Percentiles rank a stretch among this genome's conserved stretches.
Evolutionary conservation across 78 protist species (phyloP).

Genomic region (Kipferlia bialata): DNA sequence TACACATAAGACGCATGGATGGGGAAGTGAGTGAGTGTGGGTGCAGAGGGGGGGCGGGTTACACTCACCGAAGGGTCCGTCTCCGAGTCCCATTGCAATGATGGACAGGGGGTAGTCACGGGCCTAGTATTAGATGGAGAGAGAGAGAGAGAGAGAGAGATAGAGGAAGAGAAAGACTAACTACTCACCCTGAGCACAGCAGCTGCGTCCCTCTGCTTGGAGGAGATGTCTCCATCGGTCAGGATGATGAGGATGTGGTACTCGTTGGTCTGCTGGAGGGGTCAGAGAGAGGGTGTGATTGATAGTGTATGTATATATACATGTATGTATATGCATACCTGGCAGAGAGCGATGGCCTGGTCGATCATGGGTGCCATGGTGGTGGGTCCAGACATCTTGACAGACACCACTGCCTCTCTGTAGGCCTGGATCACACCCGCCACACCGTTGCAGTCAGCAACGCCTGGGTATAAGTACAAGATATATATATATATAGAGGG

Average conservation of each 20-base stretch:
- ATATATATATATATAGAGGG: no score
- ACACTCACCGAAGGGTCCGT: no score
- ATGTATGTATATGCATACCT: no score
- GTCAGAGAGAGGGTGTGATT: no score
- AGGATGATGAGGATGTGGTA: conserved; percentile 11
- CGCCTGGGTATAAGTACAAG: neutral
- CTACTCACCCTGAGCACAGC: conserved; percentile 6
- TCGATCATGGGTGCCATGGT: neutral
- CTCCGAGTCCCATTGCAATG: conserved; percentile 1
- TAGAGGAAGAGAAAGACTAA: no score
- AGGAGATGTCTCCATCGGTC: conserved; percentile 5
- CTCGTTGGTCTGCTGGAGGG: no score
- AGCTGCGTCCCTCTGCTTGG: neutral
- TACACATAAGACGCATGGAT: no score
- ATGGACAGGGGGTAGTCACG: conserved; percentile 7
- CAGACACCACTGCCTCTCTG: neutral
- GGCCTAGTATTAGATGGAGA: no score
- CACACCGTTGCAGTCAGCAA: neutral
- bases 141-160: no score
- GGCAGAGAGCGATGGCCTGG: neutral
- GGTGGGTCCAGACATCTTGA: conserved; percentile 5
- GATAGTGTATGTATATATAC: no score
- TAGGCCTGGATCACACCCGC: neutral
- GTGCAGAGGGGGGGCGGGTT: no score
- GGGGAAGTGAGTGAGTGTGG: no score